Percentiles rank a stretch among this genome's conserved stretches.
phyloP scores from a whole-genome alignment of 169 alveolate genomes.

The Cyclospora cayetanensis region DNA sequence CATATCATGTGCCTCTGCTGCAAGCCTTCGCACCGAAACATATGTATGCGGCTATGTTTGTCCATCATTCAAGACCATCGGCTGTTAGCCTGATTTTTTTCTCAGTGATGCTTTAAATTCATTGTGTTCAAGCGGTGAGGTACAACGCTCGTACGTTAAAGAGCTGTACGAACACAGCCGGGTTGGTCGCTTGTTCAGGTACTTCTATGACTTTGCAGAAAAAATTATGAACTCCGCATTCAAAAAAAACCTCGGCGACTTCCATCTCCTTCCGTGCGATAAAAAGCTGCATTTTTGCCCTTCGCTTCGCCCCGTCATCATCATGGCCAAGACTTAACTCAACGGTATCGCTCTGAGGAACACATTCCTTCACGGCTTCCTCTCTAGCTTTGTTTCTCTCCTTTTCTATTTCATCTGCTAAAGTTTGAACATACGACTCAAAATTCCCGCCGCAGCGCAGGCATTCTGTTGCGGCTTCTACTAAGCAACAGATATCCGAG shows the following conservation, averaged over 20 bases:
- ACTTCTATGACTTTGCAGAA: constrained; percentile 22
- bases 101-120: not conserved
- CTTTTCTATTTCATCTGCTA: not conserved
- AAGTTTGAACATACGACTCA: not conserved
- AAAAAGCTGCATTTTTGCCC: not conserved
- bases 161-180: constrained; percentile 15
- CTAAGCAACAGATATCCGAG: constrained; percentile 3
- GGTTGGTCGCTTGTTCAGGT: not conserved
- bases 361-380: not conserved
- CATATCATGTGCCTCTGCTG: not conserved
- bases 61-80: too few relatives aligned
- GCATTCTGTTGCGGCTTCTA: not conserved
- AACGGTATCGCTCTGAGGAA: not conserved
- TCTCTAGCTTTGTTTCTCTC: constrained; percentile 31
- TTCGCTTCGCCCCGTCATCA: not conserved
- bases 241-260: constrained; percentile 68
- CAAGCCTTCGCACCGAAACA: not conserved
- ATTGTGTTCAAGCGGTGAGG: not conserved
- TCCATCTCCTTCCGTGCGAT: constrained; percentile 46
- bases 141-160: not conserved
- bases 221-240: constrained; percentile 35
- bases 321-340: not conserved
- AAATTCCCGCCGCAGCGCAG: not conserved
- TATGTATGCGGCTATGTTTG: too few relatives aligned
- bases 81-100: not conserved